A percentile compares a stretch with the other conserved stretches of the same genome.
Evolutionary conservation across 148 eudicot species (phyloP).

Genomic region (Chenopodium formosanum): DNA sequence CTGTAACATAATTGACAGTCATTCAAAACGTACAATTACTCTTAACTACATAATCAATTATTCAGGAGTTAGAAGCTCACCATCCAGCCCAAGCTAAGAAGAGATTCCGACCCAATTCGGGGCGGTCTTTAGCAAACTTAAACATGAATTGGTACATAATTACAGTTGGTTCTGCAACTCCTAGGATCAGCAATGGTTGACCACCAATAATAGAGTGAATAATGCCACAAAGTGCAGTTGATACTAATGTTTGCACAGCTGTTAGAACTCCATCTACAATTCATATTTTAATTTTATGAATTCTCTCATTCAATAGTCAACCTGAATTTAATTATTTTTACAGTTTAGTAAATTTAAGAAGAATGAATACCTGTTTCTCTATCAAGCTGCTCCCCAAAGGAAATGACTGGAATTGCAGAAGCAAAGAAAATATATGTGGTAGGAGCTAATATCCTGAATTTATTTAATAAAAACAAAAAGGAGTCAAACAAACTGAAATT

Average conservation of each 20-base stretch:
- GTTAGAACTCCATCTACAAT: conserved; percentile 76
- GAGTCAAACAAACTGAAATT: not conserved
- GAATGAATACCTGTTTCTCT: conserved; percentile 55
- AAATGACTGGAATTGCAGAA: conserved; percentile 91
- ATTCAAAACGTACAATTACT: not conserved
- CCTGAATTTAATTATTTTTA: no score
- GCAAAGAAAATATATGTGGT: conserved; percentile 93
- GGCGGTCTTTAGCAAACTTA: conserved; percentile 70
- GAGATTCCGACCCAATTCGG: conserved; percentile 68
- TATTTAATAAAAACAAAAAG: not conserved
- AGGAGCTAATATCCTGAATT: conserved; percentile 78
- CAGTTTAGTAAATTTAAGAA: not conserved
- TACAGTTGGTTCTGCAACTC: conserved; percentile 94
- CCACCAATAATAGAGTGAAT: conserved; percentile 94
- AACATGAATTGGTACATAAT: conserved; percentile 94
- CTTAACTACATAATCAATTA: no score
- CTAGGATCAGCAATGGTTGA: conserved; percentile 82
- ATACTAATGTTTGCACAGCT: conserved; percentile 81
- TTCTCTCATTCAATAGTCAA: no score
- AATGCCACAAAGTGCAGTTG: conserved; percentile 84
- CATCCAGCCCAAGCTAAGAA: conserved; percentile 93
- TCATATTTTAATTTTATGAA: not conserved
- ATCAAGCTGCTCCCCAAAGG: conserved; percentile 87
- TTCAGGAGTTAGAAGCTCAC: conserved; percentile 33
- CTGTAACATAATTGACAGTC: conserved; percentile 34